Evolutionary conservation across 495 filamentous ascomycete genomes (phyloP).

Genomic region (Penicillium diatomitis): DNA sequence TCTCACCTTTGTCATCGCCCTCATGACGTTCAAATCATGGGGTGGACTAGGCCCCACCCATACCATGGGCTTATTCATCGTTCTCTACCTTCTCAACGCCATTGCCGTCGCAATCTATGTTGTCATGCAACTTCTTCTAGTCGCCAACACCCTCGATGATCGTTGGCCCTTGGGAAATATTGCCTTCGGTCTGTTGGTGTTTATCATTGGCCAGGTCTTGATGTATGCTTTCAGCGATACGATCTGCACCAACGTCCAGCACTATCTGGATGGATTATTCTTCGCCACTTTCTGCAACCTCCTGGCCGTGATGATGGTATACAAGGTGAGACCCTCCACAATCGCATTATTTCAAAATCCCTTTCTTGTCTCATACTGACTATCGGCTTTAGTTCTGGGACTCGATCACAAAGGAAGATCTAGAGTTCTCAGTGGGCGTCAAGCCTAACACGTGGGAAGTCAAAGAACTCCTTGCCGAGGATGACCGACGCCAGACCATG

Average conservation of each 20-base stretch:
- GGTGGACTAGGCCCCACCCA: constrained; percentile 77
- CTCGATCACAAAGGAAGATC: constrained; percentile 95
- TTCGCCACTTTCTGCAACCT: constrained; percentile 92
- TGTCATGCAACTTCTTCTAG: constrained; percentile 79
- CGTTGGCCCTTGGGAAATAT: constrained; percentile 95
- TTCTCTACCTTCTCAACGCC: constrained; percentile 86
- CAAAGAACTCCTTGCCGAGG: constrained; percentile 86
- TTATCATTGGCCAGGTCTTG: constrained; percentile 86
- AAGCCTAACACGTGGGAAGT: constrained; percentile 98
- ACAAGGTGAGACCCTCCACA: constrained; percentile 60
- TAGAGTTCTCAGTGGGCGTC: constrained; percentile 94
- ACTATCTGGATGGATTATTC: constrained; percentile 93
- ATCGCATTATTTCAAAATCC: neutral
- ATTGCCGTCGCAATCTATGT: constrained; percentile 79
- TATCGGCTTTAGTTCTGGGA: constrained; percentile 77
- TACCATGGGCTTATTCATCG: constrained; percentile 82
- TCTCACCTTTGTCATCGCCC: constrained; percentile 74
- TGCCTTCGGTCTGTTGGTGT: constrained; percentile 82
- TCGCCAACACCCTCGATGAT: constrained; percentile 84
- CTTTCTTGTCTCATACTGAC: neutral
- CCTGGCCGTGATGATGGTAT: constrained; percentile 98
- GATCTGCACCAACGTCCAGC: constrained; percentile 77
- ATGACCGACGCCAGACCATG: constrained; percentile 68
- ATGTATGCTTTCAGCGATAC: constrained; percentile 81
- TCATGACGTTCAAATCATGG: constrained; percentile 91